Conservation (phyloP, 345 rosid species). For the Moringa oleifera region DNA sequence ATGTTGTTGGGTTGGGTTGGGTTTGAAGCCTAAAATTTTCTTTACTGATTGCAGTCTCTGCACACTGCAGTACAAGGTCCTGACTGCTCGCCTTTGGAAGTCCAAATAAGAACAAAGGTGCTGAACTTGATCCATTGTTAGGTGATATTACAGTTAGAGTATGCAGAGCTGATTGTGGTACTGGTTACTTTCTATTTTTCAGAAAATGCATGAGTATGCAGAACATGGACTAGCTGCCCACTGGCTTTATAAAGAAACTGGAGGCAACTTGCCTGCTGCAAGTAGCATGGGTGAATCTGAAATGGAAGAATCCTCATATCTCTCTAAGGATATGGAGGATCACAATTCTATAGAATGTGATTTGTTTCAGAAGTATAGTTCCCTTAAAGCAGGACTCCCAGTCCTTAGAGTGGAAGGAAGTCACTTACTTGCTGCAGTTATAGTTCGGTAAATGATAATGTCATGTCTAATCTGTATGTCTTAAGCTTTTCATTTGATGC, state of each 20-base stretch:
- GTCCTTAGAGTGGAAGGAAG: constrained; percentile 69
- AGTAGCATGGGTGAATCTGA: constrained; percentile 42
- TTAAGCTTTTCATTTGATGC: not conserved
- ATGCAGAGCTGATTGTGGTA: constrained; percentile 2
- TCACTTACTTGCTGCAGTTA: constrained; percentile 69
- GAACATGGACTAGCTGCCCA: constrained; percentile 88
- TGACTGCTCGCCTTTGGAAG: constrained; percentile 66
- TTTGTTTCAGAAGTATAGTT: constrained; percentile 42
- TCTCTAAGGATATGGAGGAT: constrained; percentile 34
- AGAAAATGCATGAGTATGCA: constrained; percentile 79
- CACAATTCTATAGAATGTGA: constrained; percentile 27
- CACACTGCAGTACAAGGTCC: constrained; percentile 75
- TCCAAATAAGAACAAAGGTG: constrained; percentile 81
- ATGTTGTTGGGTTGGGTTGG: not conserved
- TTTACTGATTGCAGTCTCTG: constrained; percentile 49
- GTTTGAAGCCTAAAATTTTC: constrained; percentile 3
- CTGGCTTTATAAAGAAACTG: constrained; percentile 78
- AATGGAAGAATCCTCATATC: constrained; percentile 30
- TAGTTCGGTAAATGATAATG: constrained; percentile 34
- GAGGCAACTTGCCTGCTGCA: constrained; percentile 30
- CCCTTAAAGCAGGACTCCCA: constrained; percentile 64
- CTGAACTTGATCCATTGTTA: not conserved
- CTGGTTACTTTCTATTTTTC: constrained; percentile 1
- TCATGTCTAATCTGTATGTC: constrained; percentile 2
- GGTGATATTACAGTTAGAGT: constrained; percentile 3